These are phyloP conservation scores for Aspergillus jensenii DNA, from an alignment of 2,329 filamentous ascomycete genomes.

Conservation along the genomic window DNA sequence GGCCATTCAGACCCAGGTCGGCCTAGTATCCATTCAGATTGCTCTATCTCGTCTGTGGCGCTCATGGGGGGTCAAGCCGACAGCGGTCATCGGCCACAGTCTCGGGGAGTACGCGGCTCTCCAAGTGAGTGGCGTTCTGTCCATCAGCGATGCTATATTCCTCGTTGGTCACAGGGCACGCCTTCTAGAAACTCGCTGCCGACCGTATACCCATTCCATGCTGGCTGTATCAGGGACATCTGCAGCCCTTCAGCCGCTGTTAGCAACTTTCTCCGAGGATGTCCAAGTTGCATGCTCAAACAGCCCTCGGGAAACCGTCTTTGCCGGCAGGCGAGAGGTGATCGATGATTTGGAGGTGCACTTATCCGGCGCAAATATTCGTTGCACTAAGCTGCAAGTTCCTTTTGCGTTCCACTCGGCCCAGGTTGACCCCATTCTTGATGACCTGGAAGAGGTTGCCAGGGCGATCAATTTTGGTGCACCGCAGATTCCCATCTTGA, in stretches of 20 bases:
- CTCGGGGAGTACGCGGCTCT: constrained; percentile 35
- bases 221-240: constrained; percentile 40
- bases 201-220: constrained; percentile 33
- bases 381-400: constrained; percentile 40
- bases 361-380: constrained; percentile 33
- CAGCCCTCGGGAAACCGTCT: constrained; percentile 40
- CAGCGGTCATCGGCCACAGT: constrained; percentile 43
- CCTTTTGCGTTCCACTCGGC: constrained; percentile 49
- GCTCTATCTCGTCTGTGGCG: constrained; percentile 38
- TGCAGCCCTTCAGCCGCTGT: neutral
- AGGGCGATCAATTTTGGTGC: constrained; percentile 25
- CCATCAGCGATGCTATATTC: constrained; percentile 23
- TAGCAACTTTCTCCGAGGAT: too few relatives aligned
- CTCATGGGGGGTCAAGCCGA: constrained; percentile 36
- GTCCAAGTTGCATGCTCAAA: constrained; percentile 40
- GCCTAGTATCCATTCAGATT: constrained; percentile 41
- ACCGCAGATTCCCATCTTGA: neutral
- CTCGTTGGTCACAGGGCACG: constrained; percentile 27
- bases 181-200: constrained; percentile 20
- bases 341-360: constrained; percentile 18
- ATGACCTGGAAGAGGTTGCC: constrained; percentile 38
- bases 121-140: constrained; percentile 25
- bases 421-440: constrained; percentile 47
- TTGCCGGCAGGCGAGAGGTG: constrained; percentile 33
- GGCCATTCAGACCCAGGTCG: constrained; percentile 23